phyloP scores from a whole-genome alignment of 352 stramenopile genomes.

The Blastocystis sp. region DNA sequence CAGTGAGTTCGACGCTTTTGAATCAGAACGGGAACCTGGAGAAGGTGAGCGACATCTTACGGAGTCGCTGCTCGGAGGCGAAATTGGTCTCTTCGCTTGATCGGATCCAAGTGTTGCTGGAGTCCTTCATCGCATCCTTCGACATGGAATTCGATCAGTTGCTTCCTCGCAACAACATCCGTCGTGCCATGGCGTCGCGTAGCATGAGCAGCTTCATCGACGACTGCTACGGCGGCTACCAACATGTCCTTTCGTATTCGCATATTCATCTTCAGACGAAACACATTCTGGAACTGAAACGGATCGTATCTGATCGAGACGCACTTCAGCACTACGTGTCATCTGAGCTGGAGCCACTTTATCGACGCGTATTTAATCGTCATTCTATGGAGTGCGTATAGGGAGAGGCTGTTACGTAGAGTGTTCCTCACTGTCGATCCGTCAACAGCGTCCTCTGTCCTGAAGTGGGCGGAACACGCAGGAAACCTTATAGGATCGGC shows the following conservation, averaged over 20 bases:
- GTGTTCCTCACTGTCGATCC: conserved; percentile 22
- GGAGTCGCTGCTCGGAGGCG: neutral
- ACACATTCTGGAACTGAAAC: conserved; percentile 6
- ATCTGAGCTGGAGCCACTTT: neutral
- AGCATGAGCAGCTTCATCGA: conserved; percentile 37
- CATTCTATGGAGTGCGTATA: neutral
- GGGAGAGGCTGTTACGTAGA: neutral
- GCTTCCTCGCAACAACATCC: neutral
- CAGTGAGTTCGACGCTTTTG: neutral
- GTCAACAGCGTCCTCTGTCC: neutral
- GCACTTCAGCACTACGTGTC: neutral
- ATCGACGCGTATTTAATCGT: neutral
- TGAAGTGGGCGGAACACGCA: neutral
- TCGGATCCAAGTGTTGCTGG: conserved; percentile 14
- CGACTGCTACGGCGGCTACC: conserved; percentile 38
- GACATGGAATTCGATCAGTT: neutral
- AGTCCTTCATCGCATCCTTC: neutral
- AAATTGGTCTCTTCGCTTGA: neutral
- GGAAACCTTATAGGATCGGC: no score
- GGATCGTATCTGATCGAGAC: neutral
- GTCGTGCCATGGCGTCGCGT: neutral
- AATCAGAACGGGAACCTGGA: conserved; percentile 32
- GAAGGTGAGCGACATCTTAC: neutral
- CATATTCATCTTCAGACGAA: neutral
- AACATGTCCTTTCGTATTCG: neutral